A percentile compares a stretch with the other conserved stretches of the same genome.
These are phyloP conservation scores for Russula ochroleuca DNA, from an alignment of 768 basidiomycete species.

Conservation along the genomic window DNA sequence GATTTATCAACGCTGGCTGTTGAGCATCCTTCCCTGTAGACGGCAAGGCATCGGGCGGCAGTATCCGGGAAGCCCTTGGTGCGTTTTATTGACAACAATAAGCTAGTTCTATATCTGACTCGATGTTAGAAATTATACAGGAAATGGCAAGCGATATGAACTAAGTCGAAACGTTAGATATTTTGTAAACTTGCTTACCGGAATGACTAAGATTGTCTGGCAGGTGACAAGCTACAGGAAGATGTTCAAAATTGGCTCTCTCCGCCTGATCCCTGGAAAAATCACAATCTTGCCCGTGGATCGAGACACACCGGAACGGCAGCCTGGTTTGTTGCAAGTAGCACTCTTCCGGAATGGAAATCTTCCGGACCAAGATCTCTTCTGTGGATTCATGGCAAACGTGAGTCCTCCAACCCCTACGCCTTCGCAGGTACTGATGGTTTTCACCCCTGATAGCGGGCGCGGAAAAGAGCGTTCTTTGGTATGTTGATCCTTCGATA, in stretches of 20 bases:
- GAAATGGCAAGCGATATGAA: not conserved
- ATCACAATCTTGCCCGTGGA: not conserved
- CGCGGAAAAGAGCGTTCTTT: not conserved
- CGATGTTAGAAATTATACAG: not conserved
- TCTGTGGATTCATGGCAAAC: not conserved
- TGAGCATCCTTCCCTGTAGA: not conserved
- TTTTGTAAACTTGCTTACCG: not conserved
- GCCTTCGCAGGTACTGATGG: not conserved
- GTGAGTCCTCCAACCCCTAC: not conserved
- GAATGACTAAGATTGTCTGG: not conserved
- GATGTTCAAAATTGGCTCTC: not conserved
- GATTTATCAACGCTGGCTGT: not conserved
- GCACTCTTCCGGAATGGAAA: not conserved
- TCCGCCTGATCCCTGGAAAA: constrained; percentile 9
- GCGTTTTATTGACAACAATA: not conserved
- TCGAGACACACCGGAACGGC: not conserved
- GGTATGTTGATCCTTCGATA: not conserved
- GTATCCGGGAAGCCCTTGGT: not conserved
- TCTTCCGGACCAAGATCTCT: not conserved
- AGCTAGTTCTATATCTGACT: not conserved
- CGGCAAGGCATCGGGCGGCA: not conserved
- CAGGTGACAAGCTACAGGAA: not conserved
- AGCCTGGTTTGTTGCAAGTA: not conserved
- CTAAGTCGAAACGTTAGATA: not conserved
- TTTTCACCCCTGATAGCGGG: not conserved